These are phyloP conservation scores for Sugiyamaella floridensis DNA, from an alignment of 805 yeast species.

Conservation along the genomic window DNA sequence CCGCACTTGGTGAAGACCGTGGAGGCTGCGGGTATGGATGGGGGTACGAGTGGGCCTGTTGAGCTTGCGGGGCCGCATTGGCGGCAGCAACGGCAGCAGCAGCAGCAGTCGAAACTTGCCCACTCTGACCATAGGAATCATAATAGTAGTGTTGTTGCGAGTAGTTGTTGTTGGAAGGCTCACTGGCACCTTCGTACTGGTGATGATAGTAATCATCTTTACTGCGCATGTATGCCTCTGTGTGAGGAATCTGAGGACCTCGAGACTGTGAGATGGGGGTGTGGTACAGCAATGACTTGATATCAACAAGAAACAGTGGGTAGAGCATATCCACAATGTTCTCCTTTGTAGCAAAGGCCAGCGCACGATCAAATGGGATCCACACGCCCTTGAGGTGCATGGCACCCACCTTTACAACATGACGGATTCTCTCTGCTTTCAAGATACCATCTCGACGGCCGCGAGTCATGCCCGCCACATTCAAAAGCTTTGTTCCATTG, in stretches of 20 bases:
- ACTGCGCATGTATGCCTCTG: not conserved
- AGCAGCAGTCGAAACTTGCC: conserved; percentile 4
- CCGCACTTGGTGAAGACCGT: not conserved
- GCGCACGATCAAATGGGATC: conserved; percentile 81
- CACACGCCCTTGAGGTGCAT: conserved; percentile 87
- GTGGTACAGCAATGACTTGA: conserved; percentile 41
- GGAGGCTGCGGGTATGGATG: conserved; percentile 1
- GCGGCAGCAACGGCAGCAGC: conserved; percentile 3
- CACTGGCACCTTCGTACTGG: conserved; percentile 1
- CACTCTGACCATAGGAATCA: not conserved
- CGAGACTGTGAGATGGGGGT: conserved; percentile 11
- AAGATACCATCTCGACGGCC: conserved; percentile 81
- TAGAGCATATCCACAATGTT: conserved; percentile 61
- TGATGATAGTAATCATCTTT: conserved; percentile 5
- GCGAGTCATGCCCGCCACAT: conserved; percentile 81
- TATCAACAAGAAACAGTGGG: conserved; percentile 68
- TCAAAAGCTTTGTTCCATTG: conserved; percentile 75
- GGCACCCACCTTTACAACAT: conserved; percentile 78
- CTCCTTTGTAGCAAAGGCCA: conserved; percentile 74
- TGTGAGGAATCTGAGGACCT: not conserved
- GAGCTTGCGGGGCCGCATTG: not conserved
- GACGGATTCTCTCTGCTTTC: conserved; percentile 67
- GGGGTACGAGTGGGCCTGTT: not conserved
- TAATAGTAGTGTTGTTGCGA: not conserved
- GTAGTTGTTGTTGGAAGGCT: conserved; percentile 1